Evolutionary conservation across 2,329 filamentous ascomycete species (phyloP).

Genomic region (Sordariomycetes sp.): DNA sequence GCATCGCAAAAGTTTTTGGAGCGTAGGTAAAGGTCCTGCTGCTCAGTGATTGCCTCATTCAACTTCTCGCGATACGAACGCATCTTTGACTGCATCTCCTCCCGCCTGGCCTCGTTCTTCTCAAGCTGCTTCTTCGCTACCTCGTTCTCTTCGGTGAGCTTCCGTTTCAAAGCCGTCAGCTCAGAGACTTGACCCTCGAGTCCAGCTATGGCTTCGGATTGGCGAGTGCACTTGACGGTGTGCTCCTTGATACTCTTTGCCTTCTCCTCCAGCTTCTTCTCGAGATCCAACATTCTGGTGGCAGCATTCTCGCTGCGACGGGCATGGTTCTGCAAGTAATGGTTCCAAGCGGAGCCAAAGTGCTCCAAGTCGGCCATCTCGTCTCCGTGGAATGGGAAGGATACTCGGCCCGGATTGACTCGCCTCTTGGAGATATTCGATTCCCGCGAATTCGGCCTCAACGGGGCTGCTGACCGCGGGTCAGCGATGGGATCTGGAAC

Average conservation of each 20-base stretch:
- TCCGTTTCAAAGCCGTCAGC: constrained; percentile 14
- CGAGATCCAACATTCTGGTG: constrained; percentile 4
- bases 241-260: neutral
- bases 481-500: neutral
- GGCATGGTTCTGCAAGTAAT: constrained; percentile 1
- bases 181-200: constrained; percentile 16
- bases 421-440: constrained; percentile 5
- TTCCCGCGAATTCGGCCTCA: neutral
- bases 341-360: constrained; percentile 6
- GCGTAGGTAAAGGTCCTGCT: constrained; percentile 29
- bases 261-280: constrained; percentile 2
- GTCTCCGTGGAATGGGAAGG: constrained; percentile 3
- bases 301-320: constrained; percentile 3
- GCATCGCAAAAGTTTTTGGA: constrained; percentile 21
- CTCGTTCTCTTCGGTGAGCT: constrained; percentile 13
- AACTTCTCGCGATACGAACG: constrained; percentile 24
- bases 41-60: constrained; percentile 34
- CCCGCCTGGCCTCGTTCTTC: constrained; percentile 14
- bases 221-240: constrained; percentile 2
- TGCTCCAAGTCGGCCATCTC: constrained; percentile 2
- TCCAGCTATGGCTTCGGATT: neutral
- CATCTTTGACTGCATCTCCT: constrained; percentile 22
- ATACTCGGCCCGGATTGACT: neutral
- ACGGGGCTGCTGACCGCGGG: neutral
- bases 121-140: constrained; percentile 16